A percentile compares a stretch with the other conserved stretches of the same genome.
Conservation (phyloP, 2,329 filamentous ascomycete genomes). For the Arthroderma sp. region DNA sequence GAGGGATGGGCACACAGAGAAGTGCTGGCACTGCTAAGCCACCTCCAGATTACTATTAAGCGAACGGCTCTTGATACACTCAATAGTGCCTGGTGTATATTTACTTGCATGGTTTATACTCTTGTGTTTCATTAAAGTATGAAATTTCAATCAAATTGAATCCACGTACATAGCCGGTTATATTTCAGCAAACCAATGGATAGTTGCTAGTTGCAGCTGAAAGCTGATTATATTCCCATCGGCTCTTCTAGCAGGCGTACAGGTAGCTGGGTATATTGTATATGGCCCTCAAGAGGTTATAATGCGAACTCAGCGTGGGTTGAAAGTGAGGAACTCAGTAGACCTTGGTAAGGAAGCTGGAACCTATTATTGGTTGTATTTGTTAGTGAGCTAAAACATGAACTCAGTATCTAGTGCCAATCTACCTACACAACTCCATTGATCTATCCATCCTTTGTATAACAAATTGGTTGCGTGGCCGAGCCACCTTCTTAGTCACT, state of each 20-base stretch:
- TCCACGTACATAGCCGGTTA: not conserved
- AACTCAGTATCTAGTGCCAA: not conserved
- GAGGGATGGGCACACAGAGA: not conserved
- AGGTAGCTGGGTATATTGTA: not conserved
- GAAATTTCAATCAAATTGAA: not conserved
- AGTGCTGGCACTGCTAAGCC: not conserved
- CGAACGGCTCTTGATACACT: not conserved
- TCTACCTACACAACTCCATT: conserved; percentile 1
- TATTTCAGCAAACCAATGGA: not conserved
- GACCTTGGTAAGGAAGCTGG: not conserved
- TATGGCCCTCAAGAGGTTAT: not conserved
- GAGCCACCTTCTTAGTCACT: too few relatives aligned
- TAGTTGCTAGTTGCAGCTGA: not conserved
- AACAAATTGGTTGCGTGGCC: not conserved
- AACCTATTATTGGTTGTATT: not conserved
- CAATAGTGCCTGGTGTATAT: not conserved
- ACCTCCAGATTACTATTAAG: not conserved
- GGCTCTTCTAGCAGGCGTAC: too few relatives aligned
- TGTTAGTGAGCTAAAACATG: not conserved
- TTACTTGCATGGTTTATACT: not conserved
- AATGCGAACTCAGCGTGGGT: not conserved
- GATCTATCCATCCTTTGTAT: not conserved
- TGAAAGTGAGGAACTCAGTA: not conserved
- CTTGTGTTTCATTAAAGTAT: not conserved
- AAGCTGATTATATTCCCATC: not conserved